These are phyloP conservation scores for Sordaria brevicollis DNA, from an alignment of 495 filamentous ascomycete species.

Conservation along the genomic window DNA sequence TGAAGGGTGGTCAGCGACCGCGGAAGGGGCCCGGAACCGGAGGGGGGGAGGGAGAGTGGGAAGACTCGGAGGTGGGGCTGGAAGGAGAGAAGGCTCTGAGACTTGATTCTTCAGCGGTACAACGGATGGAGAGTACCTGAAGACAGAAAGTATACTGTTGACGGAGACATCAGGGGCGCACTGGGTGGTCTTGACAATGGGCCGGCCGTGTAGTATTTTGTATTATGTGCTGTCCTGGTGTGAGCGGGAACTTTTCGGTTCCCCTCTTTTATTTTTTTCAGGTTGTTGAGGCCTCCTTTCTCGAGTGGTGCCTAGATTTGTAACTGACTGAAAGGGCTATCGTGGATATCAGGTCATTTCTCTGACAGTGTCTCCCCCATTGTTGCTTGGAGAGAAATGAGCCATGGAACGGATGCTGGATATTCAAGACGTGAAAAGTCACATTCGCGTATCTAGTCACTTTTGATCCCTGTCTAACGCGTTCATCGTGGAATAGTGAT, in stretches of 20 bases:
- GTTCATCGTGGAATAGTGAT: rapidly evolving
- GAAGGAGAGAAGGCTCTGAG: too few species aligned
- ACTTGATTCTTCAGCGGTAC: too few species aligned
- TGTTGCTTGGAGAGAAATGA: background rate
- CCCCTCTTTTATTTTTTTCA: background rate
- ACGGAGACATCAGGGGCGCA: background rate
- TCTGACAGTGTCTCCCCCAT: rapidly evolving
- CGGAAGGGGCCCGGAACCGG: background rate
- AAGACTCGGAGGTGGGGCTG: background rate
- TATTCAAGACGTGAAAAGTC: background rate
- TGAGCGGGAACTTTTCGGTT: background rate
- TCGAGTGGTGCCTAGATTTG: background rate
- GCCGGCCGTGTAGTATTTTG: background rate
- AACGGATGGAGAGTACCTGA: too few species aligned
- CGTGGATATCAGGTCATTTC: background rate
- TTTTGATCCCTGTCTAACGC: background rate
- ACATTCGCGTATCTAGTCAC: background rate
- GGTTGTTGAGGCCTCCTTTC: background rate
- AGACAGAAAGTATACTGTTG: background rate
- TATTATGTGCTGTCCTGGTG: background rate
- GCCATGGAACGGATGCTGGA: background rate
- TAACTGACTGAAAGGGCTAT: background rate
- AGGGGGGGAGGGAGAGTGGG: background rate
- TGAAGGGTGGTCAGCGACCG: background rate
- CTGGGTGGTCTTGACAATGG: background rate